phyloP scores from a whole-genome alignment of 2,329 filamentous ascomycete genomes.

The Neophaeococcomyces mojaviensis region DNA sequence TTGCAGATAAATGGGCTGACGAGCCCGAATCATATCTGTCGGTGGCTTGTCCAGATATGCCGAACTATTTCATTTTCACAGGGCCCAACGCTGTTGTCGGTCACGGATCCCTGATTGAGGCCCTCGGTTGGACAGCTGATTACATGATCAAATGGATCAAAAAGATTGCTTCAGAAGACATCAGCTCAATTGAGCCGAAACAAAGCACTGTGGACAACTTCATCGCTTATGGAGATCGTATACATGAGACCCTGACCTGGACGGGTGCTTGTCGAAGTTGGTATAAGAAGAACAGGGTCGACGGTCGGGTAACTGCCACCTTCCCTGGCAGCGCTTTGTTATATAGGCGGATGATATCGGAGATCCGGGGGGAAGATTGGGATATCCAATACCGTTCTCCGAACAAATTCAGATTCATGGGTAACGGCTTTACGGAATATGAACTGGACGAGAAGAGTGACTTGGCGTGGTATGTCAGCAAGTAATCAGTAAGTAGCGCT shows the following conservation, averaged over 20 bases:
- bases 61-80: conserved; percentile 30
- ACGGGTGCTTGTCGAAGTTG: conserved; percentile 32
- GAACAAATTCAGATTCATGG: conserved; percentile 45
- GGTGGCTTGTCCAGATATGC: conserved; percentile 21
- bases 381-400: conserved; percentile 35
- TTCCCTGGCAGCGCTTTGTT: conserved; percentile 38
- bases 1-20: conserved; percentile 26
- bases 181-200: conserved; percentile 32
- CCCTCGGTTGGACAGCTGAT: conserved; percentile 22
- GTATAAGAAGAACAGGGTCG: conserved; percentile 43
- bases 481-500: no score
- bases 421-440: no score
- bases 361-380: conserved; percentile 26
- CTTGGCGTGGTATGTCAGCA: no score
- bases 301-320: conserved; percentile 40
- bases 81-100: conserved; percentile 24
- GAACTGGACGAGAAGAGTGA: no score
- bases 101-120: conserved; percentile 24
- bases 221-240: conserved; percentile 39
- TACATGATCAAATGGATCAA: conserved; percentile 27
- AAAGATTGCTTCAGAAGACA: conserved; percentile 28
- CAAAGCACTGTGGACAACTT: conserved; percentile 42
- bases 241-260: conserved; percentile 42
- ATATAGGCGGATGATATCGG: conserved; percentile 30
- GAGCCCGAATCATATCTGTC: conserved; percentile 25